Evolutionary conservation across 345 rosid genomes (phyloP), one percentile per base, ranked within the genome.

Genomic region (Rhizophora mangle): DNA sequence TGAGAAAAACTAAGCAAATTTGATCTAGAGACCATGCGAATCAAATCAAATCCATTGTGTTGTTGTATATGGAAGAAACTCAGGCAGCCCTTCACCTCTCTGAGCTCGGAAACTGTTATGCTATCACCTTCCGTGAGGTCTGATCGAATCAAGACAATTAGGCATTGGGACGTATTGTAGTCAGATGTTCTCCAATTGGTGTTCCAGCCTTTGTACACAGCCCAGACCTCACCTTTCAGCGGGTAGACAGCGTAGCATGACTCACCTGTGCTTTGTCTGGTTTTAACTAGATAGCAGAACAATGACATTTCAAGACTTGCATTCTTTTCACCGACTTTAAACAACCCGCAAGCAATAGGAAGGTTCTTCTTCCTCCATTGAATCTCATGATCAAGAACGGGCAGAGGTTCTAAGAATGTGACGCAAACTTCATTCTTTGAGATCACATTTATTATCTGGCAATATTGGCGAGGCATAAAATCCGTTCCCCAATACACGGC

Each of bases 161-260:
- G 69, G 54, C 61, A 72, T 26, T 58, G 53, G 34, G 18, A 46
- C 21, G 22, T 66, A 22, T 34, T 27, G 24, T 22, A 46, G 27
- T 71, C 60, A 5, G 34, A 19, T 10, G 4, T 24, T 34, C 32
- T 53, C 81, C 74, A 69, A 32, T 54, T 61, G 6, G 21, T 2
- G 34, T 47, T 68, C 77, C 72, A 69, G 16, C 56, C 49, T 30
- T 30, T 64, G 46, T 63, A 68, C 68, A 65, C 69, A 0, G 81
- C 77, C 81, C 81, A 78, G 1, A 69, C 26, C n/a, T 78, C 74
- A 54, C 77, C 74, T 60, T 69, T 65, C 9, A 10, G 57, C 8
- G 72, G 81, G 69, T 53, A 65, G 37, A 69, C 73, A 24, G 20
- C 26, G 47, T 78, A 69, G 55, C 62, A 47, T 16, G 71, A 43